Evolutionary conservation across 2,329 filamentous ascomycete species (phyloP), one percentile per base, ranked within the genome.

Genomic region (Alternaria dauci): DNA sequence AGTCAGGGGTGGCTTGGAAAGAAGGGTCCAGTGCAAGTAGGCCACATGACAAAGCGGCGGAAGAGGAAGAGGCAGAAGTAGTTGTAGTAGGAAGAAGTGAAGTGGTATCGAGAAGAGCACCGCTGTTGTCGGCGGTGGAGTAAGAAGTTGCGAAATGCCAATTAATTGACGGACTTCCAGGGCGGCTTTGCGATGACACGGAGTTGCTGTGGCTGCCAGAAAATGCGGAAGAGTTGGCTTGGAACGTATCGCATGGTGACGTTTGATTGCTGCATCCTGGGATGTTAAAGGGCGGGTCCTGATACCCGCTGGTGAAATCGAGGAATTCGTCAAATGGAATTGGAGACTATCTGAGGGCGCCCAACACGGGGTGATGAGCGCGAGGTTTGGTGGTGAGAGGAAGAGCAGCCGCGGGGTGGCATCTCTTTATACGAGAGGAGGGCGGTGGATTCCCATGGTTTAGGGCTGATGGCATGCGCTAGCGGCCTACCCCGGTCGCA

Each of bases 321-420:
- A 76, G 65, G 66, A 71, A 74, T 34, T 77, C 73, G 62, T 78
- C 76, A 77, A 73, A 69, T 61, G 68, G 68, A 76, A 78, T 77
- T 76, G 70, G 69, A 71, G 65, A 67, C 65, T 63, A 67, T 56
- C 44, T 57, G 67, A 72, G 68, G 63, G 65, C 74, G 73, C 76
- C 73, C 73, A 73, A 67, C 76, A 73, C 71, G 53, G 72, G 70
- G 73, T 74, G 70, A 68, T 69, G 74, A 76, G 74, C 71, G 75
- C 70, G 66, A 52, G 53, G 55, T 67, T 65, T 63, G 69, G 52
- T 73, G 67, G 68, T 52, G 71, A 68, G 51, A 52, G 58, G 63
- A 63, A 68, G 55, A 23, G 41, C 54, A 46, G 52, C 20, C 47
- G 69, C 48, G 55, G 55, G 62, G 62, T 46, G 63, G 65, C 62